These are phyloP conservation scores for Coffea eugenioides DNA, from an alignment of 257 asterid species.

Conservation along the genomic window DNA sequence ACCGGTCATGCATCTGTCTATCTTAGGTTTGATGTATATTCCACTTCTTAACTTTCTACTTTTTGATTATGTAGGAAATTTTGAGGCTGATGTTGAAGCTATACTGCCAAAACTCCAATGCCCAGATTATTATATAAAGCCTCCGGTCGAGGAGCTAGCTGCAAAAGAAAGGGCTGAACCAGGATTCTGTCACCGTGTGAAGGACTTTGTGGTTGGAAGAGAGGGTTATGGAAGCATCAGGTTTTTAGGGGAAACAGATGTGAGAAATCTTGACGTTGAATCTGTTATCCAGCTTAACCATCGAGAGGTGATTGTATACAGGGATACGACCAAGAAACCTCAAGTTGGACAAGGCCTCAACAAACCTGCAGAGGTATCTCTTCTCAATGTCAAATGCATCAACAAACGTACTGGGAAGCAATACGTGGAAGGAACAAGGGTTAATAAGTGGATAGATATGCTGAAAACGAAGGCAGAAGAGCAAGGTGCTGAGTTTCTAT, in stretches of 20 bases:
- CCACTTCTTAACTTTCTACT: neutral
- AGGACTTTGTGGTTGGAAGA: slow-evolving; percentile 77
- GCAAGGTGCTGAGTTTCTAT: slow-evolving; percentile 77
- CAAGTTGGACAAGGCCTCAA: slow-evolving; percentile 80
- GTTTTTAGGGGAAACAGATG: slow-evolving; percentile 84
- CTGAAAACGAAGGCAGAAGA: slow-evolving; percentile 63
- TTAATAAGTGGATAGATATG: slow-evolving; percentile 58
- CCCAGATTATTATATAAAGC: slow-evolving; percentile 28
- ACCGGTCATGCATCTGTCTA: neutral
- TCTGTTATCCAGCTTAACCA: slow-evolving; percentile 59
- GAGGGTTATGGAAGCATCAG: slow-evolving; percentile 72
- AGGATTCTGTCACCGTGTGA: slow-evolving; percentile 63
- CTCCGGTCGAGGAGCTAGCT: slow-evolving; percentile 26
- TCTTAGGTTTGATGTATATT: neutral
- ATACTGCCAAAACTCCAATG: slow-evolving; percentile 23
- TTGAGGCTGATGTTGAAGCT: slow-evolving; percentile 18
- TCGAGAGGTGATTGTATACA: slow-evolving; percentile 58
- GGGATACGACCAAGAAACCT: slow-evolving; percentile 77
- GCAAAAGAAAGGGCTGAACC: slow-evolving; percentile 79
- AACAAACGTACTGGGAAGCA: slow-evolving; percentile 56
- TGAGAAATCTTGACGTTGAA: slow-evolving; percentile 73
- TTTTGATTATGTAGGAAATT: neutral
- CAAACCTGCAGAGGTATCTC: slow-evolving; percentile 79
- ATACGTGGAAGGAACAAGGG: slow-evolving; percentile 56
- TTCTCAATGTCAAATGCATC: slow-evolving; percentile 69